Evolutionary conservation across 352 stramenopile species (phyloP), one percentile per base, ranked within the genome.

Genomic region (Phytophthora sansomeana): DNA sequence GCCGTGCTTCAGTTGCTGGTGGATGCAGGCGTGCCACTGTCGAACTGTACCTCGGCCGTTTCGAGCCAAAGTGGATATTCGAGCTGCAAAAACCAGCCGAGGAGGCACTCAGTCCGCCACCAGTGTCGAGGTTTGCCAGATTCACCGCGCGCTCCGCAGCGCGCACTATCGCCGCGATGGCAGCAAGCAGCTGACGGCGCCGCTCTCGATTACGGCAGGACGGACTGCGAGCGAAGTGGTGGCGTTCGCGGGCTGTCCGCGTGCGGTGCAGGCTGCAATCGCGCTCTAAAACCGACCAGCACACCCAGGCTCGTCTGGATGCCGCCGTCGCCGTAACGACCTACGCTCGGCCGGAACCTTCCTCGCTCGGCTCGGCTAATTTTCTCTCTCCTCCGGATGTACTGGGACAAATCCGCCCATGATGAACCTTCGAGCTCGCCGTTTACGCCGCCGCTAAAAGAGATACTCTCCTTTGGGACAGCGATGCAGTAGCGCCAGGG

Each of bases 1-100:
- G 39, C 7, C 41, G n/a, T n/a, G n/a, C 41, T 67, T 68, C 62
- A 58, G 54, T 64, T 61, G 58, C 55, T 67, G 49, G 17, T 71
- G 39, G 63, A 60, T 71, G 54, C 38, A 51, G 32, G n/a, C 52
- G 54, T 64, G 53, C 46, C 46, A 65, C 53, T 59, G 3, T 51
- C 28, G 62, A 54, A 65, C 62, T 49, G 62, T 64, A 69, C 65
- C 16, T 71, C 19, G 28, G 11, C 14, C 26, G 24, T 38, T 39
- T 32, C 35, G 29, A 41, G 17, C 28, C 4, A 28, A 49, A 71
- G 41, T 67, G 47, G 57, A 67, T 72, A 67, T 56, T 61, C 42
- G 24, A 9, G 26, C 17, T 17, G 41, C 43, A 61, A 43, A 71
- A 65, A 67, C 41, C 41, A 41, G 54, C 38, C 62, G 14, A 69